Evolutionary conservation across 345 rosid genomes (phyloP).

Genomic region (Murraya koenigii): DNA sequence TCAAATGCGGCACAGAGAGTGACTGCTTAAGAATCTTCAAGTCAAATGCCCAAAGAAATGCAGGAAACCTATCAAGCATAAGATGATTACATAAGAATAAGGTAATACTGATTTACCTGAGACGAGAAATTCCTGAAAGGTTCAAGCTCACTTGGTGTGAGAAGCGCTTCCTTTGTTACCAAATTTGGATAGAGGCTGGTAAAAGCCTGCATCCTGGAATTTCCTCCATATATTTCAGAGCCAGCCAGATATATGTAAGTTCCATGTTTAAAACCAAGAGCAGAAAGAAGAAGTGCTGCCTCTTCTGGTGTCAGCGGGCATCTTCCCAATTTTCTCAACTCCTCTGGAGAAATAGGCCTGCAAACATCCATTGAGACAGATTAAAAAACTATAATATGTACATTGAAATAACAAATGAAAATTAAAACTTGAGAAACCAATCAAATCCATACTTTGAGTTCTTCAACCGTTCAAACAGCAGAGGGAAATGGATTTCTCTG

Average conservation of each 20-base stretch:
- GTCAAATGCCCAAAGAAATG: neutral
- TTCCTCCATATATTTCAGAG: slow-evolving; percentile 66
- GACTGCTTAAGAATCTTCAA: neutral
- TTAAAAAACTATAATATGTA: neutral
- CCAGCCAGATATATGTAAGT: slow-evolving; percentile 84
- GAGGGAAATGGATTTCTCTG: slow-evolving; percentile 80
- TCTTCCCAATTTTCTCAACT: slow-evolving; percentile 72
- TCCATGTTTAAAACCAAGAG: slow-evolving; percentile 60
- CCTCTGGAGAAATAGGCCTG: slow-evolving; percentile 54
- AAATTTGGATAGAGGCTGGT: slow-evolving; percentile 74
- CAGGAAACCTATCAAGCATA: neutral
- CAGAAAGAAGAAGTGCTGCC: slow-evolving; percentile 82
- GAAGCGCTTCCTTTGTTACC: slow-evolving; percentile 86
- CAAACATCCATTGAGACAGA: neutral
- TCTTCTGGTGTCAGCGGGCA: slow-evolving; percentile 99
- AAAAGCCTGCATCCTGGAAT: slow-evolving; percentile 67
- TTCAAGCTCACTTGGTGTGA: slow-evolving; percentile 64
- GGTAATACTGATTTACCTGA: slow-evolving; percentile 42
- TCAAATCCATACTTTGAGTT: slow-evolving; percentile 42
- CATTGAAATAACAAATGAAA: neutral
- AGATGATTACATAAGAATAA: neutral
- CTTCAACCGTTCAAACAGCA: slow-evolving; percentile 64
- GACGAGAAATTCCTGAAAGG: slow-evolving; percentile 90
- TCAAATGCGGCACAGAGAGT: neutral
- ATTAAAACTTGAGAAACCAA: neutral